Evolutionary conservation across 495 filamentous ascomycete genomes (phyloP).

Genomic region (Aspergillus hancockii): DNA sequence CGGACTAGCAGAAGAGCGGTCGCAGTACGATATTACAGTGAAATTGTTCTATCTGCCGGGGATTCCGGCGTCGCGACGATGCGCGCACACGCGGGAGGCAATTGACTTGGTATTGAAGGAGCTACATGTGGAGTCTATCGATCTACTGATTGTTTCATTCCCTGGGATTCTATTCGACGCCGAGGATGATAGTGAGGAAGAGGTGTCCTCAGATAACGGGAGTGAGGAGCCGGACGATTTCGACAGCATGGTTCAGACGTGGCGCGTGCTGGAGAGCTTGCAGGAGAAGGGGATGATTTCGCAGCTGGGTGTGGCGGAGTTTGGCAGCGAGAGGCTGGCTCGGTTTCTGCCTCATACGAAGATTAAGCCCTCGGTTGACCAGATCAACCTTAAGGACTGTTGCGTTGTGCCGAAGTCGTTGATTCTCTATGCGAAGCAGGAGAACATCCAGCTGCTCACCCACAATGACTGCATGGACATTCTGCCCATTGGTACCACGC

Average conservation of each 20-base stretch:
- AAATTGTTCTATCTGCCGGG: conserved; percentile 90
- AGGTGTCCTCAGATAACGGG: conserved; percentile 58
- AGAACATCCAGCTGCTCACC: conserved; percentile 84
- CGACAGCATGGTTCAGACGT: conserved; percentile 72
- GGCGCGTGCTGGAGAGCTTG: conserved; percentile 71
- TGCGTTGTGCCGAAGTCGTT: conserved; percentile 92
- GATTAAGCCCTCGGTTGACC: conserved; percentile 81
- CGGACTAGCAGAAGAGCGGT: conserved; percentile 72
- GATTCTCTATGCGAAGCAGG: conserved; percentile 77
- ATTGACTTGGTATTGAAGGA: conserved; percentile 77
- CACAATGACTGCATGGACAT: conserved; percentile 95
- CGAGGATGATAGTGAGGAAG: conserved; percentile 80
- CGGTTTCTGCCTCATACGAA: conserved; percentile 64
- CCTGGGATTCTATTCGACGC: conserved; percentile 92
- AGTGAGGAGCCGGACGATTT: conserved; percentile 50
- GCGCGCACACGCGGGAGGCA: conserved; percentile 70
- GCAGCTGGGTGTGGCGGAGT: conserved; percentile 84
- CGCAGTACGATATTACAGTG: conserved; percentile 87
- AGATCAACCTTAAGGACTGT: conserved; percentile 97
- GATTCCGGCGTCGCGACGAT: conserved; percentile 59
- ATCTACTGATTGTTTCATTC: conserved; percentile 90
- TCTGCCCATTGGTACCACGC: conserved; percentile 77
- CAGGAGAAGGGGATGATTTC: conserved; percentile 69
- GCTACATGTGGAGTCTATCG: conserved; percentile 70
- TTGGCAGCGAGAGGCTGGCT: conserved; percentile 76